Conservation (phyloP, 495 filamentous ascomycete genomes). For the Talaromyces thailandensis region DNA sequence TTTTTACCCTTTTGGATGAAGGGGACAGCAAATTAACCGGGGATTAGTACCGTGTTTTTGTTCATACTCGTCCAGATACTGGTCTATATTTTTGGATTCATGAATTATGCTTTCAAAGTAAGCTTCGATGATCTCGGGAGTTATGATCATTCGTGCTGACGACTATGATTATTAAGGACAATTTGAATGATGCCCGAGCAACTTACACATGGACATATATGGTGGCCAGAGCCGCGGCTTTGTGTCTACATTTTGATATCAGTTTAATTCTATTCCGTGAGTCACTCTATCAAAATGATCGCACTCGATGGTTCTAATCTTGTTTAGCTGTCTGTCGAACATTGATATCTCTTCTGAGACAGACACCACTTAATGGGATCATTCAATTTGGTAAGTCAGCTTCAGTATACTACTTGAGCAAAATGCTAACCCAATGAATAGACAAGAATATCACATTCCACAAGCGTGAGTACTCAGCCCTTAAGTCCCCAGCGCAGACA, state of each 20-base stretch:
- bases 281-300: no score
- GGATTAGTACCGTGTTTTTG: constrained; percentile 54
- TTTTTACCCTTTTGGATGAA: constrained; percentile 4
- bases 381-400: constrained; percentile 53
- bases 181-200: constrained; percentile 47
- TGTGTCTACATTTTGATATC: constrained; percentile 68
- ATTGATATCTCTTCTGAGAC: constrained; percentile 63
- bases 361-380: constrained; percentile 68
- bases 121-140: neutral
- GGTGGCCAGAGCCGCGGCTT: constrained; percentile 59
- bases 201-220: constrained; percentile 63
- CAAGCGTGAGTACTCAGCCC: constrained; percentile 34
- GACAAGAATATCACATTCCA: constrained; percentile 79
- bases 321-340: constrained; percentile 58
- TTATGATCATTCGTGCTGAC: neutral
- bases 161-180: constrained; percentile 40
- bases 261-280: constrained; percentile 60
- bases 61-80: constrained; percentile 58
- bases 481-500: neutral
- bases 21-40: constrained; percentile 3
- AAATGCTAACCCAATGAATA: constrained; percentile 11
- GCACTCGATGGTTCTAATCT: neutral
- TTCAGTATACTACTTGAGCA: neutral
- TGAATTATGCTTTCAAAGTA: constrained; percentile 62
- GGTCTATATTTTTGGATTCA: constrained; percentile 65